Evolutionary conservation across 441 rosid species (phyloP).

Genomic region (Arabidopsis hybrid): DNA sequence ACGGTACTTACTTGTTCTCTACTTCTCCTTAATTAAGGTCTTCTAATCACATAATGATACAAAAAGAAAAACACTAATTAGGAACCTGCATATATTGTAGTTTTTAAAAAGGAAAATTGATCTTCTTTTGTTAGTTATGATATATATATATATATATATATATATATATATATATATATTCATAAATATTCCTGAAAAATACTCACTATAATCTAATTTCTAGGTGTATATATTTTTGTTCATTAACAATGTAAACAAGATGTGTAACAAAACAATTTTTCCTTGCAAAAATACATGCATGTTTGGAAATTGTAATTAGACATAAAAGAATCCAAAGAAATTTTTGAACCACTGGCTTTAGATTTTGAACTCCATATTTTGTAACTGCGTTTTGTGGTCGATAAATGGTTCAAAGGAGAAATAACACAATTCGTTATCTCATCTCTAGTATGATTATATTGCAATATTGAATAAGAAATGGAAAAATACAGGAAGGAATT

Average conservation of each 20-base stretch:
- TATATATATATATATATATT: background rate
- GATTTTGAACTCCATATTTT: background rate
- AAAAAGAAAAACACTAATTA: background rate
- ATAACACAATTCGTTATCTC: background rate
- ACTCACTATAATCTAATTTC: background rate
- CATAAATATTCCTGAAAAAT: background rate
- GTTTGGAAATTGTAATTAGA: background rate
- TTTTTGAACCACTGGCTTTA: too few species aligned
- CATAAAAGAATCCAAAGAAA: background rate
- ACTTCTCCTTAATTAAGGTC: background rate
- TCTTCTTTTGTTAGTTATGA: background rate
- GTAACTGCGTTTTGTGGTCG: background rate
- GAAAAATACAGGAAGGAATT: constrained; percentile 20
- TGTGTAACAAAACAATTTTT: background rate
- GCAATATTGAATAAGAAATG: too few species aligned
- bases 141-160: background rate
- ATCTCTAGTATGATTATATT: too few species aligned
- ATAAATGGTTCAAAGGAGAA: background rate
- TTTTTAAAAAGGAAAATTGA: background rate
- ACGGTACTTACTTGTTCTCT: constrained; percentile 15
- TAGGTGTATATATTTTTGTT: background rate
- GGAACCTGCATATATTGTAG: background rate
- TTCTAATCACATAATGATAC: background rate
- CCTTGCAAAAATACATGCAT: background rate
- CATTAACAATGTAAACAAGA: background rate